Conservation (phyloP, 306 rosid genomes). For the Dryas drummondii region DNA sequence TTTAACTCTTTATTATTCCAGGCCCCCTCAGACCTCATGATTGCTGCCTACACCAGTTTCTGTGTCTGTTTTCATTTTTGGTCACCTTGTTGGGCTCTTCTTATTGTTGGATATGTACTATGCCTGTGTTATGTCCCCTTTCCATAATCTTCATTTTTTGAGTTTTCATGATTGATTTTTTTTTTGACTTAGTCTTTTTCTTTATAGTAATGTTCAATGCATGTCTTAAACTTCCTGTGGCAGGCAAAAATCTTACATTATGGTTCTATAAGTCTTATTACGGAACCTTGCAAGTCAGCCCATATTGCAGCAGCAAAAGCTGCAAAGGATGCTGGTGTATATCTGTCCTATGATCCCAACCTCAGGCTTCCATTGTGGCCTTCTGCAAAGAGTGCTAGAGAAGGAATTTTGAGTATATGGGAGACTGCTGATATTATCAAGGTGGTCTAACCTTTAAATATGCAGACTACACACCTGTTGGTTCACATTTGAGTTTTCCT, state of each 20-base stretch:
- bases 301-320: constrained; percentile 91
- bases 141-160: neutral
- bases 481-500: constrained; percentile 19
- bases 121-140: neutral
- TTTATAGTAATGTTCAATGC: neutral
- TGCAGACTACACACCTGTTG: constrained; percentile 20
- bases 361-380: constrained; percentile 97
- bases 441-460: constrained; percentile 38
- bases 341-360: constrained; percentile 91
- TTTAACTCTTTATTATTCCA: constrained; percentile 6
- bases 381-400: constrained; percentile 84
- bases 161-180: constrained; percentile 5
- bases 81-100: neutral
- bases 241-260: constrained; percentile 92
- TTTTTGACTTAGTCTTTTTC: neutral
- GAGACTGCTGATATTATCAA: constrained; percentile 85
- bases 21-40: constrained; percentile 6
- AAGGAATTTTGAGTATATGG: constrained; percentile 95
- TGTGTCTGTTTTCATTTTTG: neutral
- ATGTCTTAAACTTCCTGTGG: constrained; percentile 16
- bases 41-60: constrained; percentile 11
- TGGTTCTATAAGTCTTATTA: constrained; percentile 94
- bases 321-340: constrained; percentile 84
- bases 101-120: neutral
- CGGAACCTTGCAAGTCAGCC: constrained; percentile 94